phyloP scores from a whole-genome alignment of 2,329 filamentous ascomycete genomes.

The Rutstroemia sp. region DNA sequence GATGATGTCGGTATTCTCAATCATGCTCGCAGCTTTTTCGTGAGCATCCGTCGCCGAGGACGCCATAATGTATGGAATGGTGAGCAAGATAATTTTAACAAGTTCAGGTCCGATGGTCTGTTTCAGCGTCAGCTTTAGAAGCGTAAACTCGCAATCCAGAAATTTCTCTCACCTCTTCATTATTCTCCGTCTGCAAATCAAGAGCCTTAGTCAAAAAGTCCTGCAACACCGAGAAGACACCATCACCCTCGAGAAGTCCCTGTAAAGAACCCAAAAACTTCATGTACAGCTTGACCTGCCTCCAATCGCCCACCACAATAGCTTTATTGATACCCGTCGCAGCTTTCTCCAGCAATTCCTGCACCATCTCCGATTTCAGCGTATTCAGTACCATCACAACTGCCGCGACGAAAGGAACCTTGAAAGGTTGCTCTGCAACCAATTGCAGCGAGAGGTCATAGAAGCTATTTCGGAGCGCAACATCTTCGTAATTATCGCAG shows the following conservation, averaged over 20 bases:
- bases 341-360: conserved; percentile 59
- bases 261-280: conserved; percentile 87
- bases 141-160: not conserved
- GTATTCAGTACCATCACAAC: conserved; percentile 75
- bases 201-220: conserved; percentile 90
- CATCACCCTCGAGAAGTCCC: conserved; percentile 71
- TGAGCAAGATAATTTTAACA: conserved; percentile 92
- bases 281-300: conserved; percentile 81
- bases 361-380: conserved; percentile 65
- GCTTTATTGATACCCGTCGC: conserved; percentile 56
- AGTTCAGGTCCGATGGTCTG: conserved; percentile 72
- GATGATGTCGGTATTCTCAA: conserved; percentile 94
- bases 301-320: conserved; percentile 72
- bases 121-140: conserved; percentile 7
- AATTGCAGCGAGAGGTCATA: conserved; percentile 69
- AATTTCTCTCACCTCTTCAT: conserved; percentile 66
- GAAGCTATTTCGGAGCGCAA: conserved; percentile 67
- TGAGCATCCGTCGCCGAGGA: conserved; percentile 63
- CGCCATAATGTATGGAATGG: conserved; percentile 82
- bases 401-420: conserved; percentile 90
- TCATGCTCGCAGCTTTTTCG: conserved; percentile 66
- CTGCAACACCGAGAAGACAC: conserved; percentile 76
- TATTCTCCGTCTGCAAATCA: conserved; percentile 85
- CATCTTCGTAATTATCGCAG: conserved; percentile 78
- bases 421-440: conserved; percentile 85